Evolutionary conservation across 177 flowering plant species (phyloP).

Genomic region (Telopea speciosissima): DNA sequence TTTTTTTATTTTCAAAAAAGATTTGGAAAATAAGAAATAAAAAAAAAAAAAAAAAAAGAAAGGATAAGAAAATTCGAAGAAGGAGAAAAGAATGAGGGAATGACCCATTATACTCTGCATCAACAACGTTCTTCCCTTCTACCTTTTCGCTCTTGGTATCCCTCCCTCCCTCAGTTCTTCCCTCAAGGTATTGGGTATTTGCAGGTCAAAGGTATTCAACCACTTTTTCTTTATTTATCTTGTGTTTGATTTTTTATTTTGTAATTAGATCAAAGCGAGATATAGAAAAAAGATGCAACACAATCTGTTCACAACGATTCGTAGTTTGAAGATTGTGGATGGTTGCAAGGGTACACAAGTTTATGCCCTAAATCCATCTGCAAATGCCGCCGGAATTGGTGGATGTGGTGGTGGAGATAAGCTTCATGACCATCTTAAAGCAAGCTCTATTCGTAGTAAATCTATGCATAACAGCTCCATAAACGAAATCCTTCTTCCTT

Average conservation of each 20-base stretch:
- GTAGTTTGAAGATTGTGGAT: constrained; percentile 64
- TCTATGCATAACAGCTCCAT: constrained; percentile 13
- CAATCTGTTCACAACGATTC: constrained; percentile 55
- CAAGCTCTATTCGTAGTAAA: constrained; percentile 34
- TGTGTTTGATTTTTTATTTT: background rate
- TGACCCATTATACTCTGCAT: constrained; percentile 9
- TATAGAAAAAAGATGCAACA: constrained; percentile 50
- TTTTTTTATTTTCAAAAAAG: background rate
- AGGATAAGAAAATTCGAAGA: background rate
- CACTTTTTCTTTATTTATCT: background rate
- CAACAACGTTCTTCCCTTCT: constrained; percentile 15
- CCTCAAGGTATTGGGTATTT: constrained; percentile 13
- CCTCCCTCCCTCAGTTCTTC: background rate
- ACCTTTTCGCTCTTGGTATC: background rate
- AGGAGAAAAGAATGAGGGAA: background rate
- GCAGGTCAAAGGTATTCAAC: constrained; percentile 20
- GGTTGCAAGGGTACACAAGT: constrained; percentile 73
- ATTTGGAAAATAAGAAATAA: background rate
- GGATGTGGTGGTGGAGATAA: constrained; percentile 28
- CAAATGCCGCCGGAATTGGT: constrained; percentile 19
- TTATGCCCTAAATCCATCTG: constrained; percentile 42
- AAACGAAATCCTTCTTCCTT: constrained; percentile 39
- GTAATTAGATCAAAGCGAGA: background rate
- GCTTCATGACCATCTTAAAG: constrained; percentile 19
- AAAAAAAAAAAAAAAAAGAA: too few relatives aligned